A percentile compares a stretch with the other conserved stretches of the same genome.
Evolutionary conservation across 2,329 filamentous ascomycete species (phyloP).

Genomic region (Fulvia fulva): DNA sequence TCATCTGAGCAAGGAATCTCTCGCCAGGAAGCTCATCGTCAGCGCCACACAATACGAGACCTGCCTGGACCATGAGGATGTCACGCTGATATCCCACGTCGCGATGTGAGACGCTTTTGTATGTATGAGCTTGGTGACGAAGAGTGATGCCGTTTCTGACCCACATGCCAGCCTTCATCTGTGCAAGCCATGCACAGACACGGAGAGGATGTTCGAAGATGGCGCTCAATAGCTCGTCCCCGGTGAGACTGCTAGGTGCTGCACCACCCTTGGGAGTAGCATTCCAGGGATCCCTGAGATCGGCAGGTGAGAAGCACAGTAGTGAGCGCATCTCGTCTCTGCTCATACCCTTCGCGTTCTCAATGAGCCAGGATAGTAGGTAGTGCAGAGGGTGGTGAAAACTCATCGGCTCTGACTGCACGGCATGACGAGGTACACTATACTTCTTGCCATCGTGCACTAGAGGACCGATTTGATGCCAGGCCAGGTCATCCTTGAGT

Average conservation of each 20-base stretch:
- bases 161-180: slow-evolving; percentile 99
- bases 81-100: slow-evolving; percentile 94
- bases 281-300: slow-evolving; percentile 53
- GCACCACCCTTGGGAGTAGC: slow-evolving; percentile 14
- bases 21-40: slow-evolving; percentile 49
- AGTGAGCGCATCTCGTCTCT: slow-evolving; percentile 63
- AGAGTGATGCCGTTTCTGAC: slow-evolving; percentile 95
- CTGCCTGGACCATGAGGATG: slow-evolving; percentile 88
- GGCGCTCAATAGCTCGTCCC: slow-evolving; percentile 29
- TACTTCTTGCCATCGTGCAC: slow-evolving; percentile 45
- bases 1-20: slow-evolving; percentile 76
- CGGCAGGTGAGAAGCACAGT: slow-evolving; percentile 66
- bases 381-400: slow-evolving; percentile 98
- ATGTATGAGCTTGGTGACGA: slow-evolving; percentile 89
- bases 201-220: slow-evolving; percentile 90
- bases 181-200: slow-evolving; percentile 92
- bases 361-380: slow-evolving; percentile 90
- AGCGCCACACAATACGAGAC: slow-evolving; percentile 79
- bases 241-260: slow-evolving; percentile 21
- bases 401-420: slow-evolving; percentile 87
- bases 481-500: slow-evolving; percentile 78
- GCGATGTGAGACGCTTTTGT: slow-evolving; percentile 80
- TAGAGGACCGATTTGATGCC: slow-evolving; percentile 81
- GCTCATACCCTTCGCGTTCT: slow-evolving; percentile 75
- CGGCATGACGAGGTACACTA: slow-evolving; percentile 80